Base-by-base conservation (phyloP, 2,329 filamentous ascomycete genomes). In the Paramyrothecium roridum region DNA sequence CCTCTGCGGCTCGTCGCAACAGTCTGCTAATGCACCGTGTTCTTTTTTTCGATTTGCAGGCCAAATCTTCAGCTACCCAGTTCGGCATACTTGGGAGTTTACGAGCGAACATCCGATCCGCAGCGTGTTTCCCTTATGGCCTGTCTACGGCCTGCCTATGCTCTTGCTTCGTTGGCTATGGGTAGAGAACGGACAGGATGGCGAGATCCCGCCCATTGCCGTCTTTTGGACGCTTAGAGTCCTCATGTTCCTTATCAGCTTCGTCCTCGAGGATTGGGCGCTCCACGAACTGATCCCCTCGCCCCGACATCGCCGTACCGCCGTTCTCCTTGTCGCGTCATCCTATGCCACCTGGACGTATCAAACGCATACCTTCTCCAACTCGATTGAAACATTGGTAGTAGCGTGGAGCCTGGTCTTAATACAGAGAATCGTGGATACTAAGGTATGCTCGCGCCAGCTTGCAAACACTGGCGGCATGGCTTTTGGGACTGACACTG, bases 331-430 rank as follows among this genome's bases (percentile, higher is more conserved):
- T 55, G 89, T 97, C 57, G 92, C 93, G 48, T 98, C 93, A 26
- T 97, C 92, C 23, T 99, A 98, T 74, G 93, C 97, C 63, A 99
- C 95, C 50, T 99, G 95, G 93, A 97, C 93, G 48, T 96, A 93
- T 75, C 95, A 99, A 75, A 95, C 91, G 19, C 95, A 99, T 74
- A 98, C 95, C 13, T 98, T 99, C 72, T 98, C 93, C 59, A 99
- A 99, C 75, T 96, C 93, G 58, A 83, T 98, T 62, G 95, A 99
- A 77, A 98, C 95, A 3, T 78, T 99, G 63, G 82, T 93, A 52
- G 92, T 99, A 52, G 84, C 91, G 53, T 99, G 95, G 95, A 93
- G 90, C 67, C 76, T 99, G 71, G 93, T 98, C 50, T 76, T 99
- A 70, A 93, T 97, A 58, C 86, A 90, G 72, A 87, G 93, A 69